phyloP scores from a whole-genome alignment of 805 yeast genomes.

The Candida krabiensis region DNA sequence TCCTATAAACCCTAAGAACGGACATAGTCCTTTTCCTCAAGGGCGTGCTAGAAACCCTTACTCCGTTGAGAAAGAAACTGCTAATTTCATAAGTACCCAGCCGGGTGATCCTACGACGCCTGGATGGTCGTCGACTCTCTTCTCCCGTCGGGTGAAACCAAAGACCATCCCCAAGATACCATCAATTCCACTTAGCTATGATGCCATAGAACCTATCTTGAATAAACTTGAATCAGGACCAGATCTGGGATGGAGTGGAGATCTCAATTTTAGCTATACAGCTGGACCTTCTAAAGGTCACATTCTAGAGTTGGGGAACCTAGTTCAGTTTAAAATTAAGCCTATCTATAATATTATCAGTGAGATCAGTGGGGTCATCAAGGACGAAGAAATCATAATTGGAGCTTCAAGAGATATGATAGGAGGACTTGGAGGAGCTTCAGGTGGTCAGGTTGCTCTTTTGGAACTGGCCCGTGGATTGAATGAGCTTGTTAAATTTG shows the following conservation, averaged over 20 bases:
- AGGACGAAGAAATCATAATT: constrained; percentile 51
- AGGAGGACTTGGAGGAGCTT: constrained; percentile 53
- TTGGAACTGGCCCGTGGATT: constrained; percentile 55
- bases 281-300: constrained; percentile 44
- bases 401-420: constrained; percentile 56
- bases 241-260: constrained; percentile 38
- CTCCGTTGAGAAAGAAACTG: constrained; percentile 62
- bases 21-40: constrained; percentile 55
- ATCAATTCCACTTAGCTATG: constrained; percentile 48
- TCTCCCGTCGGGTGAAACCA: constrained; percentile 41
- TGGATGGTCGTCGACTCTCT: constrained; percentile 57
- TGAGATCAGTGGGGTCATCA: constrained; percentile 56
- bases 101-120: constrained; percentile 85
- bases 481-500: constrained; percentile 41
- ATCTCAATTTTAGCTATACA: constrained; percentile 43
- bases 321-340: constrained; percentile 41
- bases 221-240: constrained; percentile 39
- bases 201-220: constrained; percentile 44
- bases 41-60: constrained; percentile 68
- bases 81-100: constrained; percentile 52
- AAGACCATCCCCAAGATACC: constrained; percentile 51
- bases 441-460: constrained; percentile 48
- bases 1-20: constrained; percentile 52
- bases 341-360: constrained; percentile 51
- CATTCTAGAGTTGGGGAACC: constrained; percentile 39